Base-by-base conservation (phyloP, 2,329 filamentous ascomycete genomes). In the Parafenestella ontariensis region DNA sequence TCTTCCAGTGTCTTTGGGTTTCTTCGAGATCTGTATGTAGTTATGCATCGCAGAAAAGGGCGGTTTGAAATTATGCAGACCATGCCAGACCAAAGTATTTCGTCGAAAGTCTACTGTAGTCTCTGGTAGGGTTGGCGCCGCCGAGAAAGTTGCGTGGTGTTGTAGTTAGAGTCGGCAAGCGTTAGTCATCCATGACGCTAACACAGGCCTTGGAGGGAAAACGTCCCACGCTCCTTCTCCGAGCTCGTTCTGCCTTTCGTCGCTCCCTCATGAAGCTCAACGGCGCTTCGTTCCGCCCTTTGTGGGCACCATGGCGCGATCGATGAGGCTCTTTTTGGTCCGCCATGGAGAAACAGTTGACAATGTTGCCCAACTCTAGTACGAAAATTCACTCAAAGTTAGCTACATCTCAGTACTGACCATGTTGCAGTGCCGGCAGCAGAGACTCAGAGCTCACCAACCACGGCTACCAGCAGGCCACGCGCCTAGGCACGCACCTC, bases 281-380 rank as follows among this genome's bases (percentile, higher is more conserved):
- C 51, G 31, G 13, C 45, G 43, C 56, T 44, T 46, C 28, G 36
- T 20, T 34, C 44, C 57, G 56, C 64, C 63, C 49, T 21, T 42
- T 26, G 52, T 50, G 65, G 65, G 64, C 56, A 62, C 36, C 51
- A 69, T 68, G 68, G 59, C 56, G 47, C 61, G 51, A 52, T 62
- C 63, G 51, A 85, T 89, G 84, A 83, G 82, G 69, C 75, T 96
- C 50, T 87, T 92, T 68, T 83, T 96, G 66, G 86, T 96, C 68
- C 88, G 92, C 52, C 92, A 96, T 81, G 92, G 89, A 70, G 92
- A 96, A 79, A 94, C 91, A 15, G 90, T 96, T 61, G 90, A 96
- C 77, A 96, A 96, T 74, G 89, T 95, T 54, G 89, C 89, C 36
- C 85, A 87, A 49, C 77, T 91, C 55, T 93, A 90, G 89, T 91